Evolutionary conservation across 1,284 basidiomycete genomes (phyloP).

Genomic region (Porogramme epimiltina): DNA sequence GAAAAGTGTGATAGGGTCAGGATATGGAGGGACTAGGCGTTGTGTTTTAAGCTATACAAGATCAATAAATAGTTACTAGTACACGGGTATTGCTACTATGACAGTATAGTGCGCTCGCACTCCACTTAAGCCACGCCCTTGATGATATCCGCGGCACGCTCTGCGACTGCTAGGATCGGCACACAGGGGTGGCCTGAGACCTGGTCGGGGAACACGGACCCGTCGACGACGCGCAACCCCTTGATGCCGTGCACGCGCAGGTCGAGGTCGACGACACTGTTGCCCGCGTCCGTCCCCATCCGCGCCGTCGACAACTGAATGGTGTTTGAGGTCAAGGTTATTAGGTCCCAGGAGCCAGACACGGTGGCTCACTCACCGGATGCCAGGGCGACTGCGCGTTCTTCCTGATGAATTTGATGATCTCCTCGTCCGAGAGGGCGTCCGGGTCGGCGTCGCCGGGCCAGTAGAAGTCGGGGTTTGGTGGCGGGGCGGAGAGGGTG

Average conservation of each 20-base stretch:
- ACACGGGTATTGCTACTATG: too few relatives aligned
- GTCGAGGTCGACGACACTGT: slow-evolving; percentile 43
- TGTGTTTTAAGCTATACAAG: too few relatives aligned
- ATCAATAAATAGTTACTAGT: too few relatives aligned
- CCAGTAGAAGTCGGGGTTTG: slow-evolving; percentile 26
- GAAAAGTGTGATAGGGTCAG: too few relatives aligned
- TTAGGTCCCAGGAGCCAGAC: too few relatives aligned
- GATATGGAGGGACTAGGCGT: too few relatives aligned
- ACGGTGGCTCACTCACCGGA: slow-evolving; percentile 25
- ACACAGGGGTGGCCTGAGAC: slow-evolving; percentile 33
- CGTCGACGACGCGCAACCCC: slow-evolving; percentile 48
- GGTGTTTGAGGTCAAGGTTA: too few relatives aligned
- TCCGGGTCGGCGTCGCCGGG: slow-evolving; percentile 28
- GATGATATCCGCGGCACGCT: slow-evolving; percentile 35
- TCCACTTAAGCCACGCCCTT: slow-evolving; percentile 10
- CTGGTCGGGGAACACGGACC: slow-evolving; percentile 49
- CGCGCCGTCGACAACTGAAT: slow-evolving; percentile 10
- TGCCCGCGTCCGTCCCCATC: slow-evolving; percentile 7
- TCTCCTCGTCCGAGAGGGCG: slow-evolving; percentile 34
- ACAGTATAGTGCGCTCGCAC: too few relatives aligned
- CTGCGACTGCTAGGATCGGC: slow-evolving; percentile 34
- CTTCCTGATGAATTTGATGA: slow-evolving; percentile 30
- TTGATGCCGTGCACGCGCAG: slow-evolving; percentile 46
- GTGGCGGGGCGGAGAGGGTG: slow-evolving; percentile 13
- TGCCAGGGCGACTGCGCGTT: slow-evolving; percentile 38